A percentile compares a stretch with the other conserved stretches of the same genome.
phyloP scores from a whole-genome alignment of 345 rosid species.

The Populus davidiana region DNA sequence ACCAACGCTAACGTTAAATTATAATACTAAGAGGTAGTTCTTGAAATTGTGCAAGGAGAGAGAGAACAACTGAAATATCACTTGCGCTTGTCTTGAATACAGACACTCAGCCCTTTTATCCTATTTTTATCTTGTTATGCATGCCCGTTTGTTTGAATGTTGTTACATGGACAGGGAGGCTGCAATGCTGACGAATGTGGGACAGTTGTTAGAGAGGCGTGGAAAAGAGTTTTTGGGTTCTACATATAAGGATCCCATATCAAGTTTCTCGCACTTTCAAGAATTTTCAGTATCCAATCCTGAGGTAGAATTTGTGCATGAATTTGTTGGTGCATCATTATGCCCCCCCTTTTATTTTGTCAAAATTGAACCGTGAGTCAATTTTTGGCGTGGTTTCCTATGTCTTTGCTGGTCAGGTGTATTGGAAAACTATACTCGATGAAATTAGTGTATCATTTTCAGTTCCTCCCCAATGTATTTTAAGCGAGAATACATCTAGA shows the following conservation, averaged over 20 bases:
- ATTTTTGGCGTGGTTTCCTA: neutral
- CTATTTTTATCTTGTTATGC: neutral
- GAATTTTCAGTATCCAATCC: conserved; percentile 82
- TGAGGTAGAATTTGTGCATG: conserved; percentile 48
- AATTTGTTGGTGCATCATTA: neutral
- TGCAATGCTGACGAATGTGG: conserved; percentile 66
- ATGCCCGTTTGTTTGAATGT: neutral
- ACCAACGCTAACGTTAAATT: no score
- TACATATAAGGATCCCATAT: conserved; percentile 63
- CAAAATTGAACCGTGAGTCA: neutral
- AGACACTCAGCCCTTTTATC: neutral
- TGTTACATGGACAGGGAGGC: conserved; percentile 42
- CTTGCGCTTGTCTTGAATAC: no score
- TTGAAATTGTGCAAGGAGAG: no score
- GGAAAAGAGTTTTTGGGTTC: conserved; percentile 75
- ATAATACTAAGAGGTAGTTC: no score
- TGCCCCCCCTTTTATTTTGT: neutral
- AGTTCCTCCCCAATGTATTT: conserved; percentile 60
- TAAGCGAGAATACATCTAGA: conserved; percentile 36
- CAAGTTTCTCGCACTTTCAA: conserved; percentile 81
- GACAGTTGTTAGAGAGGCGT: conserved; percentile 58
- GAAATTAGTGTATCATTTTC: conserved; percentile 60
- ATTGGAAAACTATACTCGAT: conserved; percentile 73
- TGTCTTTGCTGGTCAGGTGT: conserved; percentile 47
- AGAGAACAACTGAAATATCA: no score